These are phyloP conservation scores for Pichia rugopelliculosa DNA, from an alignment of 805 yeast species.

Conservation along the genomic window DNA sequence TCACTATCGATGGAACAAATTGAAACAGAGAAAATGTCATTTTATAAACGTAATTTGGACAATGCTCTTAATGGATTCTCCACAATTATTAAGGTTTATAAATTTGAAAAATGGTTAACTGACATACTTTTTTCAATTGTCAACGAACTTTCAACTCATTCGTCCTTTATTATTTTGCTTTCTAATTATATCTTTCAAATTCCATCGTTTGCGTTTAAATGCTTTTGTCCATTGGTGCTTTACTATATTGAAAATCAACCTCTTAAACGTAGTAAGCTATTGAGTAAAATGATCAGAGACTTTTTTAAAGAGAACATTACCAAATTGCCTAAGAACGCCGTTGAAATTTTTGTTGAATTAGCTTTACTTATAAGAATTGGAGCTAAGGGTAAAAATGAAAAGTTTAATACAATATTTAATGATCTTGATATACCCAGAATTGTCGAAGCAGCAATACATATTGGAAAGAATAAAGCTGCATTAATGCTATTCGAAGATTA, in stretches of 20 bases:
- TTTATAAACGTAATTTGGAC: slow-evolving; percentile 11
- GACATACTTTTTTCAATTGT: slow-evolving; percentile 28
- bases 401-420: slow-evolving; percentile 26
- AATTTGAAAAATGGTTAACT: slow-evolving; percentile 27
- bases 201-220: slow-evolving; percentile 23
- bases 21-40: slow-evolving; percentile 12
- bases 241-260: slow-evolving; percentile 19
- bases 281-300: slow-evolving; percentile 17
- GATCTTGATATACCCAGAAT: slow-evolving; percentile 26
- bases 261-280: slow-evolving; percentile 13
- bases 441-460: slow-evolving; percentile 28
- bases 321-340: slow-evolving; percentile 10
- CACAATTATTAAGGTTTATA: slow-evolving; percentile 7
- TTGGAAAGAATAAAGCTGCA: slow-evolving; percentile 34
- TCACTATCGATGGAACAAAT: slow-evolving; percentile 25
- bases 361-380: slow-evolving; percentile 35
- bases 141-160: slow-evolving; percentile 25
- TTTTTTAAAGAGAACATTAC: slow-evolving; percentile 17
- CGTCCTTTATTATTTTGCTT: slow-evolving; percentile 29
- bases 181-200: slow-evolving; percentile 25
- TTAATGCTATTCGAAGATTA: slow-evolving; percentile 43
- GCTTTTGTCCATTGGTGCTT: slow-evolving; percentile 26
- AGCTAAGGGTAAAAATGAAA: slow-evolving; percentile 21
- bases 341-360: slow-evolving; percentile 24
- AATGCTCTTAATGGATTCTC: slow-evolving; percentile 14